Base-by-base conservation (phyloP, 2,329 filamentous ascomycete genomes). In the Polytolypa hystricis region DNA sequence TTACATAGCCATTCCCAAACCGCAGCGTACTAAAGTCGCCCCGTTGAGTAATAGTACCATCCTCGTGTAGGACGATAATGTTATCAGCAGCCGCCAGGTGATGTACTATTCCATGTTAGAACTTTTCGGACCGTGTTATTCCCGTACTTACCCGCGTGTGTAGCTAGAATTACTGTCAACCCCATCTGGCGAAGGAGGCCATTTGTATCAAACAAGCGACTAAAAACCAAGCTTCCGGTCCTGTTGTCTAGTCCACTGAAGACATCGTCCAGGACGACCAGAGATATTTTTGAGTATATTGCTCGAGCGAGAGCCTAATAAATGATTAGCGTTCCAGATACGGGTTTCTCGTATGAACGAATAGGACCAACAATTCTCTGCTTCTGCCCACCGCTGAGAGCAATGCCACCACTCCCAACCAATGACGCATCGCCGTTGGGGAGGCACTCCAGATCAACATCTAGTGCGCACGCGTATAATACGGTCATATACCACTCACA, bases 371-470 rank as follows among this genome's bases (percentile, higher is more conserved):
- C 65, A 44, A 71, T 63, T 33, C 69, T 60, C 42, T 71, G 67
- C 41, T 62, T 69, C 43, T 73, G 69, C 4, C 69, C 69, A 20
- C 68, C 68, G 47, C 68, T 71, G 21, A 73, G 56, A 16, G 64
- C 58, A 38, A 69, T 60, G 21, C 69, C 69, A 44, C 67, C 66
- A 46, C 65, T 70, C 11, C 69, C 69, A 39, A 70, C 64, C 19
- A 64, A 47, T 10, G 68, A 70, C 30, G 62, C 54, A 37, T 65
- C 63, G 0, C 62, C 59, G 5, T 51, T 44, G 17, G 61, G 57
- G 18, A 67, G 47, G 25, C 60, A 55, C 23, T 48, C 45, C 16
- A 67, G 50, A 44, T 67, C 64, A 30, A 56, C 50, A 8, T 53
- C 49, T 23, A 66, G 35, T n/a, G 45, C 48, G 42, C 60, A 64